Evolutionary conservation across 2,329 filamentous ascomycete species (phyloP), one percentile per base, ranked within the genome.

Genomic region (Colletotrichum graminicola): DNA sequence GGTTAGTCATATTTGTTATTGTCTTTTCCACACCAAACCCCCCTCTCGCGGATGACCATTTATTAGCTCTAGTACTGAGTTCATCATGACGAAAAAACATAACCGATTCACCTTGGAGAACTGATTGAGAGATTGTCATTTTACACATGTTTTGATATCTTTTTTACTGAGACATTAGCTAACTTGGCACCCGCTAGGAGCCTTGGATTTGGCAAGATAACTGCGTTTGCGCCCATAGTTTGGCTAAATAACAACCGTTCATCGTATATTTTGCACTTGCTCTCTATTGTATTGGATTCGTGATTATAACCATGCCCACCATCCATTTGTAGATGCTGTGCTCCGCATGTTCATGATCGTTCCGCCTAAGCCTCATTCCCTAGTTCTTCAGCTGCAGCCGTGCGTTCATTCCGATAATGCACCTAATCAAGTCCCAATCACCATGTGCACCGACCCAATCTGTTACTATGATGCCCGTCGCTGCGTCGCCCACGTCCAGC

Each of bases 401-500:
- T 32, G 92, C 89, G 79, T 99, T 99, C 94, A 97, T 95, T 8
- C 93, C 95, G 8, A 98, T 91, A 76, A 98, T 92, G 81, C 93
- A 93, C 74, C 91, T 89, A 45, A 97, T 89, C 66, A 98, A 82
- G 82, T 98, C 94, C 95, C 95, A 99, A 81, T 98, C 93, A 0
- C 92, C 94, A 73, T 91, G 87, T 72, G 91, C 85, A 2, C 96
- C 96, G 62, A 98, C 95, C 93, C 93, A 98, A 81, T 99, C 96
- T 73, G 93, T 96, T 34, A 98, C 92, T 55, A 98, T 91, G 71
- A 98, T 90, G 5, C 96, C 96, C 1, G 95, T 97, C 7, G 90
- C 88, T 36, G 92, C 94, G 77, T 94, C 91, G 1, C 92, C 91
- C 43, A 91, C 84, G 56, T 84, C 82, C 62, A 88, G 79, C 72